Percentiles rank a stretch among this genome's conserved stretches.
These are phyloP conservation scores for Termitomyces bulborhizus DNA, from an alignment of 768 basidiomycete species.

Conservation along the genomic window DNA sequence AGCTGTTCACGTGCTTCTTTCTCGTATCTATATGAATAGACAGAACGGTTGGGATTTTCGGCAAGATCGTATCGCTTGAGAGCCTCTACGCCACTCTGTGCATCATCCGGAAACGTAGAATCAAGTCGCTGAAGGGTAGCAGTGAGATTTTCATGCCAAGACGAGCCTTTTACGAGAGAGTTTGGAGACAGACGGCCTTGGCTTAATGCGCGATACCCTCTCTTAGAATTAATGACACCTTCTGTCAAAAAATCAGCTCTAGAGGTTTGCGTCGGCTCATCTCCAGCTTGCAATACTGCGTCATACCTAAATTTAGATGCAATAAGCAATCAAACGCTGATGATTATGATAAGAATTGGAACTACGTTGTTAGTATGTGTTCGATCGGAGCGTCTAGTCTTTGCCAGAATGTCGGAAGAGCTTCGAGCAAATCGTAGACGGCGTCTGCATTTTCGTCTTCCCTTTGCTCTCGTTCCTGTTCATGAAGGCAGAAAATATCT, in stretches of 20 bases:
- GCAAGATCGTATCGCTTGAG: conserved; percentile 40
- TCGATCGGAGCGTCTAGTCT: conserved; percentile 40
- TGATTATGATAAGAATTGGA: background rate
- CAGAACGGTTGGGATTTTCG: conserved; percentile 28
- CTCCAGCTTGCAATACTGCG: conserved; percentile 47
- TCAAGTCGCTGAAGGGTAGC: conserved; percentile 39
- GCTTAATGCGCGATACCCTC: conserved; percentile 46
- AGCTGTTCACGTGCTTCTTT: conserved; percentile 54
- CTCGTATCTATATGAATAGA: conserved; percentile 39
- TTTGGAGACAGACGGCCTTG: conserved; percentile 40
- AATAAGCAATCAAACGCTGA: background rate
- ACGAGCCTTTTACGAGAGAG: conserved; percentile 31
- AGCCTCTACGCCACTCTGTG: conserved; percentile 26
- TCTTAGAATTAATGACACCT: conserved; percentile 41
- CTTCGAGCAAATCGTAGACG: conserved; percentile 44
- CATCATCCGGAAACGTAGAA: conserved; percentile 27
- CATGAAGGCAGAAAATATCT: conserved; percentile 35
- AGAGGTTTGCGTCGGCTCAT: conserved; percentile 34
- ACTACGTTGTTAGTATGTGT: conserved; percentile 58
- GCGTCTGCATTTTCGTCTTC: conserved; percentile 31
- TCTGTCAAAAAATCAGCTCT: conserved; percentile 57
- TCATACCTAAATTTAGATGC: conserved; percentile 46
- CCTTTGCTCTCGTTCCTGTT: conserved; percentile 17
- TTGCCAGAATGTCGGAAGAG: conserved; percentile 53
- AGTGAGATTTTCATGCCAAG: conserved; percentile 50